Percentiles rank a stretch among this genome's conserved stretches.
Conservation (phyloP, 2,329 filamentous ascomycete genomes). For the Microdochium paspali region DNA sequence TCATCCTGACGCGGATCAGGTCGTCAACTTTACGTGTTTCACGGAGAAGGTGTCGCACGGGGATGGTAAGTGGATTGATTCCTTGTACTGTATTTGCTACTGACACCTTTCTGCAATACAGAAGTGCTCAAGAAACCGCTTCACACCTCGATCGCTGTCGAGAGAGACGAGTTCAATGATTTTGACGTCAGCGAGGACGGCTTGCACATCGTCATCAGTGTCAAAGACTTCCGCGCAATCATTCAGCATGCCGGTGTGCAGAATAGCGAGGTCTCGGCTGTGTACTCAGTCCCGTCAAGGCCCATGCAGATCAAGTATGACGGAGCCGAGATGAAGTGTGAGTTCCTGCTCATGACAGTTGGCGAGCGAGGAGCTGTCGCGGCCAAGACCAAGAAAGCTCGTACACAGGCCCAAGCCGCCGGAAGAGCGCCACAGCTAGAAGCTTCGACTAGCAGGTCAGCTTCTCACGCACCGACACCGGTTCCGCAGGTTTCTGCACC, state of each 20-base stretch:
- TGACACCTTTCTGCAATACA: conserved; percentile 19
- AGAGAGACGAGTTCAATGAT: conserved; percentile 67
- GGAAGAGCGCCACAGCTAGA: conserved; percentile 34
- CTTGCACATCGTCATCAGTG: conserved; percentile 70
- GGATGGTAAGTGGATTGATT: conserved; percentile 34
- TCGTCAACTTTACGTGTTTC: conserved; percentile 70
- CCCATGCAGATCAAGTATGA: conserved; percentile 67
- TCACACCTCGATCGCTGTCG: conserved; percentile 69
- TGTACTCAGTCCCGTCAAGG: conserved; percentile 61
- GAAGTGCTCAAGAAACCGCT: conserved; percentile 73
- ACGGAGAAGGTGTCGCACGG: conserved; percentile 69
- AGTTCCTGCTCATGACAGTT: conserved; percentile 77
- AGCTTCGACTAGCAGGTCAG: conserved; percentile 34
- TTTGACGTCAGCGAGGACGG: conserved; percentile 61
- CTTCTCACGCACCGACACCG: conserved; percentile 16
- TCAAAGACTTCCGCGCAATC: conserved; percentile 76
- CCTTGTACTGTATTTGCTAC: neutral
- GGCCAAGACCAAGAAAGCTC: conserved; percentile 35
- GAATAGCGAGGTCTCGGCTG: conserved; percentile 55
- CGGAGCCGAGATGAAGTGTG: conserved; percentile 58
- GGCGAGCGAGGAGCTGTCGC: conserved; percentile 49
- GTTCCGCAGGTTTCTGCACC: conserved; percentile 21
- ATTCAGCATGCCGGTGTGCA: conserved; percentile 65
- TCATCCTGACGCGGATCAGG: conserved; percentile 61
- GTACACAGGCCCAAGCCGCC: conserved; percentile 28